These are phyloP conservation scores for Stellera chamaejasme DNA, from an alignment of 345 rosid genomes.

Conservation along the genomic window DNA sequence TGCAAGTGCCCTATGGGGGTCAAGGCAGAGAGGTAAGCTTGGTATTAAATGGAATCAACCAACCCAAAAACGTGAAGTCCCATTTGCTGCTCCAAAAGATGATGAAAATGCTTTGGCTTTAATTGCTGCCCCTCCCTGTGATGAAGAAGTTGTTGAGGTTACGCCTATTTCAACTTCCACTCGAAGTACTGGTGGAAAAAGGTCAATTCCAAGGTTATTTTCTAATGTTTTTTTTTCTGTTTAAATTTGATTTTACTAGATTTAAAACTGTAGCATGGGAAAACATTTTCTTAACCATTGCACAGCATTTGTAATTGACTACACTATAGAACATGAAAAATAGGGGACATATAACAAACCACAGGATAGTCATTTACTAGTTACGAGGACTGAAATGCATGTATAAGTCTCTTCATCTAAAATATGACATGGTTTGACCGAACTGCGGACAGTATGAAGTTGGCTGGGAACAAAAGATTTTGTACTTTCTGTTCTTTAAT, in stretches of 20 bases:
- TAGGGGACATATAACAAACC: no score
- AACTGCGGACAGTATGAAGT: no score
- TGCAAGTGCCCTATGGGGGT: constrained; percentile 86
- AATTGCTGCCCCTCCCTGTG: constrained; percentile 31
- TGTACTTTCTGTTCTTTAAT: no score
- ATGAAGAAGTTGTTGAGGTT: constrained; percentile 43
- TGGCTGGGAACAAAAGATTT: no score
- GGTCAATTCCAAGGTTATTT: constrained; percentile 55
- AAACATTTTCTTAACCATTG: no score
- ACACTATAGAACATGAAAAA: no score
- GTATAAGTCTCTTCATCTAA: no score
- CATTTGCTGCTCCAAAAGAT: constrained; percentile 21
- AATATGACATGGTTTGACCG: no score
- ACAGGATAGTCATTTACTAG: no score
- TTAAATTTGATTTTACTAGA: constrained; percentile 2
- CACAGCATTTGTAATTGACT: no score
- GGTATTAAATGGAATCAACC: constrained; percentile 51
- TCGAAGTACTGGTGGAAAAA: constrained; percentile 41
- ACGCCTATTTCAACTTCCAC: constrained; percentile 47
- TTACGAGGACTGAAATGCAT: no score
- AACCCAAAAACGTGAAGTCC: constrained; percentile 3
- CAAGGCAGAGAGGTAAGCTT: constrained; percentile 84
- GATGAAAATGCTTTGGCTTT: constrained; percentile 35
- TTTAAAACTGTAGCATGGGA: no score
- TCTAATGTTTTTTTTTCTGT: background rate